These are phyloP conservation scores for Aspergillus novofumigatus DNA, from an alignment of 2,329 filamentous ascomycete genomes.

Conservation along the genomic window DNA sequence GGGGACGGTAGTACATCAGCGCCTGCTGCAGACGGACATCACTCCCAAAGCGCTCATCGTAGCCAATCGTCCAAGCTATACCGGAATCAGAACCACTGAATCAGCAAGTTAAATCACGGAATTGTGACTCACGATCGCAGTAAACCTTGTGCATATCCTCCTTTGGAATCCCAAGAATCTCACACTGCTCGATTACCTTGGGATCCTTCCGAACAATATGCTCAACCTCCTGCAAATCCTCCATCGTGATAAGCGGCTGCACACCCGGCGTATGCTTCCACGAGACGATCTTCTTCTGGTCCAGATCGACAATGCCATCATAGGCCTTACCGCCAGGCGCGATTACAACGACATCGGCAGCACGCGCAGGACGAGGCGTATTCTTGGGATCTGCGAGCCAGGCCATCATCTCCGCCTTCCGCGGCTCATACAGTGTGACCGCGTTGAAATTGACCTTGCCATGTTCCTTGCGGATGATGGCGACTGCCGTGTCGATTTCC, in stretches of 20 bases:
- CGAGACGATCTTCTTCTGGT: conserved; percentile 60
- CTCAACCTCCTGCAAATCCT: conserved; percentile 81
- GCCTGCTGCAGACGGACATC: conserved; percentile 80
- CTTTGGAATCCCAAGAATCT: conserved; percentile 71
- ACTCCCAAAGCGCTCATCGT: conserved; percentile 83
- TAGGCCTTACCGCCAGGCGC: conserved; percentile 73
- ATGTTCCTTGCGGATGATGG: conserved; percentile 65
- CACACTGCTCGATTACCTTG: conserved; percentile 86
- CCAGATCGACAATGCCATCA: conserved; percentile 75
- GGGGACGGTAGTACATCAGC: conserved; percentile 89
- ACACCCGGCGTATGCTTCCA: conserved; percentile 74
- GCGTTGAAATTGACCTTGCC: conserved; percentile 78
- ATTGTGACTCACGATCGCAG: conserved; percentile 66
- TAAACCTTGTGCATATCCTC: conserved; percentile 94
- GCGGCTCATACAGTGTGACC: conserved; percentile 77
- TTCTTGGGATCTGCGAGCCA: conserved; percentile 67
- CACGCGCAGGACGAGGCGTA: conserved; percentile 60
- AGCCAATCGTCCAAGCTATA: conserved; percentile 85
- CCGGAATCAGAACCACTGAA: conserved; percentile 3
- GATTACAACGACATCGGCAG: conserved; percentile 81
- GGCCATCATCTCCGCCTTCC: conserved; percentile 75
- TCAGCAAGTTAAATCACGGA: not conserved
- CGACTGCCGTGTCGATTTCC: conserved; percentile 70
- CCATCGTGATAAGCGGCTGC: conserved; percentile 88
- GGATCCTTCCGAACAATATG: conserved; percentile 69